Evolutionary conservation across 73 alveolate species (phyloP).

Genomic region (Effrenium voratum): DNA sequence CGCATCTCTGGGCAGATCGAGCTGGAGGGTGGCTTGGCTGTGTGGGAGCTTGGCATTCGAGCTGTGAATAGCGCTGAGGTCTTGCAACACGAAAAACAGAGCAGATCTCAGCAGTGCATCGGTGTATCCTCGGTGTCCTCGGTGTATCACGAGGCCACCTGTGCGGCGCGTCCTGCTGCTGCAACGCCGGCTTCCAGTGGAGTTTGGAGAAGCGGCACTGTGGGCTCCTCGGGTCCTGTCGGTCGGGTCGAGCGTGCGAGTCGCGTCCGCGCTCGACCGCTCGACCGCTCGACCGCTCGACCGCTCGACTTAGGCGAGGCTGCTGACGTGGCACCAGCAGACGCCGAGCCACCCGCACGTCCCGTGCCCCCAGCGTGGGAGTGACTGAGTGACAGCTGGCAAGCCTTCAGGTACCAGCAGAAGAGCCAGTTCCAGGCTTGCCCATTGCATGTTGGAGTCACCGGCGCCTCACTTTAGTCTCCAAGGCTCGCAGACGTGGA

Average conservation of each 20-base stretch:
- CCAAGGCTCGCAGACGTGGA: conserved; percentile 48
- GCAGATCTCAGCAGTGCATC: not conserved
- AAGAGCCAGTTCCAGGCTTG: conserved; percentile 8
- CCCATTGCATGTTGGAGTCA: not conserved
- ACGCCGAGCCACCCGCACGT: not conserved
- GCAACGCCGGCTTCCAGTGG: conserved; percentile 82
- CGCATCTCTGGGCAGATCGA: not conserved
- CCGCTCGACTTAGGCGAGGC: not conserved
- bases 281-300: not conserved
- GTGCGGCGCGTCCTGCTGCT: conserved; percentile 72
- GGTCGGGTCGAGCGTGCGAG: not conserved
- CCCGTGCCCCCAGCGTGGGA: not conserved
- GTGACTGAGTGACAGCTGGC: not conserved
- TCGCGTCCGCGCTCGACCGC: not conserved
- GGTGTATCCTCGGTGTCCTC: not conserved
- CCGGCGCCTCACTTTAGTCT: not conserved
- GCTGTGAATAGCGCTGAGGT: not conserved
- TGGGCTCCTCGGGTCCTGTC: not conserved
- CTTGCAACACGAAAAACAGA: not conserved
- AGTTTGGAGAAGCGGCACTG: conserved; percentile 35
- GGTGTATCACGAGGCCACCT: conserved; percentile 9
- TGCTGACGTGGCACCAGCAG: not conserved
- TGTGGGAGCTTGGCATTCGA: not conserved
- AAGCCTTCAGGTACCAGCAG: conserved; percentile 4
- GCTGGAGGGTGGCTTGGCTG: not conserved